phyloP scores from a whole-genome alignment of 192 early-diverging fungal genomes.

The Glomus cerebriforme region DNA sequence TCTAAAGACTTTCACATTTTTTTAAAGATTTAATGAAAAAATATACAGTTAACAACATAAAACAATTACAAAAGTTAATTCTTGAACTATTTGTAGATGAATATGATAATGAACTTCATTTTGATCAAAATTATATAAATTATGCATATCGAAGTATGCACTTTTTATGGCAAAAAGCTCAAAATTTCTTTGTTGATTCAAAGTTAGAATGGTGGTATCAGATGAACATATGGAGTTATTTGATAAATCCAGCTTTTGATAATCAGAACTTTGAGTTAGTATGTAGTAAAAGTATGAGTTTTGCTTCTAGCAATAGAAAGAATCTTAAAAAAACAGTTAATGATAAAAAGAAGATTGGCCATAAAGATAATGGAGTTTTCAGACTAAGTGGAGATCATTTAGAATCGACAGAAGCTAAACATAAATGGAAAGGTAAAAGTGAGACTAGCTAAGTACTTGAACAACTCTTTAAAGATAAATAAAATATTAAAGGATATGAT shows the following conservation, averaged over 20 bases:
- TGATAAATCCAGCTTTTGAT: background rate
- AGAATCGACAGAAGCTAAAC: background rate
- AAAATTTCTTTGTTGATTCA: background rate
- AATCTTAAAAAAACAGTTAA: background rate
- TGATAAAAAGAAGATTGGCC: background rate
- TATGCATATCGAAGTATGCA: background rate
- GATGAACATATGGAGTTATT: background rate
- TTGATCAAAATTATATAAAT: conserved; percentile 21
- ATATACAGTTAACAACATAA: background rate
- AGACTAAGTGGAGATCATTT: background rate
- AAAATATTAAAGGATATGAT: conserved; percentile 25
- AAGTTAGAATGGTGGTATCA: conserved; percentile 15
- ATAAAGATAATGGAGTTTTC: background rate
- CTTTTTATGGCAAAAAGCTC: conserved; percentile 3
- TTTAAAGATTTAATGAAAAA: background rate
- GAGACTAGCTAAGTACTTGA: conserved; percentile 9
- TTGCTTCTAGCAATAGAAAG: background rate
- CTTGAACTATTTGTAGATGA: conserved; percentile 9
- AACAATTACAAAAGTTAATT: background rate
- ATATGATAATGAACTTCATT: conserved; percentile 3
- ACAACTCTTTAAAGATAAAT: background rate
- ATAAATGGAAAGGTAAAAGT: background rate
- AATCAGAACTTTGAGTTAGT: conserved; percentile 20
- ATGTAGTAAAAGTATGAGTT: background rate
- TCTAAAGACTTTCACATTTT: background rate